Evolutionary conservation across 495 filamentous ascomycete species (phyloP), one percentile per base, ranked within the genome.

Genomic region (Lophiostoma macrostomum): DNA sequence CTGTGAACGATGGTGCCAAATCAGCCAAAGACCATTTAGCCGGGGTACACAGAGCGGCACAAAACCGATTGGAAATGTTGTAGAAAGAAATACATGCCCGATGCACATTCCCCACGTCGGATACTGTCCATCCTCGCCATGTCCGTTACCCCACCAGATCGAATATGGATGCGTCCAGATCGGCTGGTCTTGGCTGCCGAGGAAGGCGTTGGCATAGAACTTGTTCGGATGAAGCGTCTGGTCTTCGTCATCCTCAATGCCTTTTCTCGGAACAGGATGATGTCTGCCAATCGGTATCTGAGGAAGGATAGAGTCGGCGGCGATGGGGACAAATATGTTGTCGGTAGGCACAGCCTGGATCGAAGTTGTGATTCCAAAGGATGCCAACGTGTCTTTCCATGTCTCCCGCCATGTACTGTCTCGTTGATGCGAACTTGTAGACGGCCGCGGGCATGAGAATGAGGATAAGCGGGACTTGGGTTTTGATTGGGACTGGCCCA

Each of bases 151-250:
- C 88, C 90, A 95, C 31, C 79, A 71, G 1, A 96, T 56, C 0
- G 85, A 84, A 66, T 96, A 98, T 6, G 93, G 93, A 65, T 94
- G 85, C 0, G 87, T 87, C 75, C 86, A 96, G 0, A 81, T 77
- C 1, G 82, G 76, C 36, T 80, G 77, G 7, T 72, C 77, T 66
- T 95, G 90, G 32, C 70, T 77, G 3, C 82, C 88, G 2, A 96
- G 73, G 61, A 91, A 93, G 56, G 93, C 80, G 35, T 94, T 95
- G 42, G 82, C 82, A 64, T 96, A 95, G 69, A 96, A 98, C 63
- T 95, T 96, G 68, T 96, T 94, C 10, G 90, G 93, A 37, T 57
- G 47, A 13, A 54, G 14, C 4, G 46, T 39, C 24, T 29, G 30
- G 13, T 46, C 41, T 16, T 47, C 27, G 22, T 50, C 32, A 14